Evolutionary conservation across 192 early-diverging fungal genomes (phyloP).

Genomic region (Backusella parvicylindrica): DNA sequence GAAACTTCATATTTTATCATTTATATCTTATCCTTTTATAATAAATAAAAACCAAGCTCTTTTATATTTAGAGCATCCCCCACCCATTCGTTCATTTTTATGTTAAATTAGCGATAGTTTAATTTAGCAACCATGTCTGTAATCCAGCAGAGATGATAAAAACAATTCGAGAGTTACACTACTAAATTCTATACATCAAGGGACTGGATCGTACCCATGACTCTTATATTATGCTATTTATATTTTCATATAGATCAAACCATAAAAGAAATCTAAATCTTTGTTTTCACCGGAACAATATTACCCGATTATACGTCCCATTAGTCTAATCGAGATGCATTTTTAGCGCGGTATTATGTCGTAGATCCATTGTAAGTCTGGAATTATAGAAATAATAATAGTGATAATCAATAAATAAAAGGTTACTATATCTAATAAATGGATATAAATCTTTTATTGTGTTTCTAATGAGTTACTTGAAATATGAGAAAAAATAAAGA

Average conservation of each 20-base stretch:
- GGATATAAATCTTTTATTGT: background rate
- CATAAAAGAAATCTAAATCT: background rate
- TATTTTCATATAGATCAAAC: background rate
- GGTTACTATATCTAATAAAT: background rate
- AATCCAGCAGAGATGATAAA: too few species aligned
- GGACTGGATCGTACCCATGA: background rate
- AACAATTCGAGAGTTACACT: too few species aligned
- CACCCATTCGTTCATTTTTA: too few species aligned
- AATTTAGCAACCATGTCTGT: too few species aligned
- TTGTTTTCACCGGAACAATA: background rate
- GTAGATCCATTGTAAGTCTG: background rate
- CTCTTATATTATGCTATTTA: background rate
- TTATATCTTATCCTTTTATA: too few species aligned
- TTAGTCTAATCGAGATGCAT: background rate
- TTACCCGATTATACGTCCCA: background rate
- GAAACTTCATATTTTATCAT: too few species aligned
- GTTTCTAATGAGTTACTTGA: background rate
- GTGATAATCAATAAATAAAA: background rate
- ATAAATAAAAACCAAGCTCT: too few species aligned
- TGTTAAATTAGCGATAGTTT: too few species aligned
- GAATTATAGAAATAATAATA: background rate
- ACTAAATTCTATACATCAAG: background rate
- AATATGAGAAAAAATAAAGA: background rate
- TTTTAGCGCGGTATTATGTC: background rate
- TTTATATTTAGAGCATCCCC: constrained; percentile 3